phyloP scores from a whole-genome alignment of 1,139 yeast genomes.

The Candida freyschussii region DNA sequence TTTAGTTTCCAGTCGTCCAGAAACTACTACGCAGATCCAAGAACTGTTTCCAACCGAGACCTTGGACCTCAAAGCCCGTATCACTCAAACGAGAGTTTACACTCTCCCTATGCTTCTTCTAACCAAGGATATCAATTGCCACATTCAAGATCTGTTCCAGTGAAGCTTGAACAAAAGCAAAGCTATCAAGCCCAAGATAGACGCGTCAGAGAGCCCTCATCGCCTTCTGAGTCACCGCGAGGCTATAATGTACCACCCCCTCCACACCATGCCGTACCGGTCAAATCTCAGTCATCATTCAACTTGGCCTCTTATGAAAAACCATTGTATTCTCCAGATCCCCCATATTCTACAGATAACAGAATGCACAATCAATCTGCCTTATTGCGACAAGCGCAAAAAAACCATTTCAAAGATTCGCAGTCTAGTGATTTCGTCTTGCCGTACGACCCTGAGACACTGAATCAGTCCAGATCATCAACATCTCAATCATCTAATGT shows the following conservation, averaged over 20 bases:
- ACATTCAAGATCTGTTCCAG: conserved; percentile 26
- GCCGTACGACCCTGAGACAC: conserved; percentile 28
- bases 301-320: conserved; percentile 9
- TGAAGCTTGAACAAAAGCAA: conserved; percentile 8
- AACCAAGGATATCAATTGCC: conserved; percentile 12
- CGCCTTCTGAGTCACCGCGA: conserved; percentile 2
- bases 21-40: conserved; percentile 15
- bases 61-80: background rate
- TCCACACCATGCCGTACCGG: conserved; percentile 17
- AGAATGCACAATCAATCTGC: conserved; percentile 4
- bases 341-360: conserved; percentile 8
- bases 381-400: conserved; percentile 11
- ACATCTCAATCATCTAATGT: conserved; percentile 22
- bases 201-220: conserved; percentile 7
- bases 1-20: conserved; percentile 25
- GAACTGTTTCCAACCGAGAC: conserved; percentile 2
- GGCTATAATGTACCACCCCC: conserved; percentile 17
- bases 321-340: conserved; percentile 5
- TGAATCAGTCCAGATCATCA: conserved; percentile 25
- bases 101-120: conserved; percentile 7
- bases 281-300: conserved; percentile 16
- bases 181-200: conserved; percentile 1
- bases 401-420: conserved; percentile 11
- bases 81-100: conserved; percentile 1
- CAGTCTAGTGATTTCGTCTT: conserved; percentile 20